These are phyloP conservation scores for Xerocomus spinulosus DNA, from an alignment of 768 basidiomycete species.

Conservation along the genomic window DNA sequence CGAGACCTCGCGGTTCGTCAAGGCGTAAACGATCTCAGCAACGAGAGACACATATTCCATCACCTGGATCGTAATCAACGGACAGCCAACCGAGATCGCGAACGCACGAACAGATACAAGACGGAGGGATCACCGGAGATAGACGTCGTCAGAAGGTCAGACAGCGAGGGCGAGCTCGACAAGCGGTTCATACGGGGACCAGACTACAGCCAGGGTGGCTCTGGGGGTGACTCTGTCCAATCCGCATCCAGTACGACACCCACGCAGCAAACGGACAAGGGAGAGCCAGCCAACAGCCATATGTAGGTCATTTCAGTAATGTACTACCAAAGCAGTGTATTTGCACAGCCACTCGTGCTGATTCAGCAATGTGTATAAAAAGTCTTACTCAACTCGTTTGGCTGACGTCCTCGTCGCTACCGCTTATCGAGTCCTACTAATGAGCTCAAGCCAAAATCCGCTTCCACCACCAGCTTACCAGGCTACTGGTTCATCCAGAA, in stretches of 20 bases:
- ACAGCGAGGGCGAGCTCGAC: neutral
- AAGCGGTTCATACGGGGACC: constrained; percentile 22
- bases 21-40: constrained; percentile 13
- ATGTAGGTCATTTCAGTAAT: neutral
- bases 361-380: constrained; percentile 23
- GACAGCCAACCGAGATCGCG: constrained; percentile 17
- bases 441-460: constrained; percentile 55
- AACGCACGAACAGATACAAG: neutral
- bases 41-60: constrained; percentile 24
- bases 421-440: constrained; percentile 33
- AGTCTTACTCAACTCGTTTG: constrained; percentile 5
- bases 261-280: constrained; percentile 12
- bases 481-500: constrained; percentile 36
- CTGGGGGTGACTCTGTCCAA: constrained; percentile 1
- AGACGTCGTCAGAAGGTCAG: neutral
- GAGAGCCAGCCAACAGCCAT: constrained; percentile 5
- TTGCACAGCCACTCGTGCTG: constrained; percentile 22
- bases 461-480: constrained; percentile 58
- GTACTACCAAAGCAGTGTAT: neutral
- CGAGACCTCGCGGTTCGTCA: constrained; percentile 18
- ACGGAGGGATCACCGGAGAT: neutral
- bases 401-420: constrained; percentile 7
- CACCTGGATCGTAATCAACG: constrained; percentile 29
- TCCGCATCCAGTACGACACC: constrained; percentile 9
- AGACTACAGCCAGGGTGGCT: constrained; percentile 24